Conservation (phyloP, 2,329 filamentous ascomycete genomes). For the Ascochyta clinopodiicola region DNA sequence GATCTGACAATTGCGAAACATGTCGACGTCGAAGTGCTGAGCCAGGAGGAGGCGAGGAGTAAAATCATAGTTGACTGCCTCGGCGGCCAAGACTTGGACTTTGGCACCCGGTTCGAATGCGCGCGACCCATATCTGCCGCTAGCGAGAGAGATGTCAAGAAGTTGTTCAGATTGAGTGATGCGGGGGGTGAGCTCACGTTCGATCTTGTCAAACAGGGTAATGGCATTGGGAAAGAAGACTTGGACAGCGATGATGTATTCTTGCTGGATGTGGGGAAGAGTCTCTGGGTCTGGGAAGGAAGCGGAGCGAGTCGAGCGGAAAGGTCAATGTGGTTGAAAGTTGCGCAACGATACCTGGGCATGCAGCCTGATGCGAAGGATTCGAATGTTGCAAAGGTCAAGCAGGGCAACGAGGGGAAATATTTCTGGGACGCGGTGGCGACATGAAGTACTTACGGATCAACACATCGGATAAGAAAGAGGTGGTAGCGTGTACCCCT, state of each 20-base stretch:
- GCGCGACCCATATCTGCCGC: constrained; percentile 49
- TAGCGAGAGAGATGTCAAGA: constrained; percentile 44
- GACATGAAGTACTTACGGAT: constrained; percentile 7
- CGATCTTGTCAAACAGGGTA: constrained; percentile 64
- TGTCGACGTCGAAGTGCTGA: constrained; percentile 69
- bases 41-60: constrained; percentile 65
- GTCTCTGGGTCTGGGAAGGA: constrained; percentile 73
- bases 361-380: constrained; percentile 52
- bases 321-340: constrained; percentile 65
- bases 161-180: constrained; percentile 69
- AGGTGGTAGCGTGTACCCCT: too few relatives aligned
- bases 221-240: constrained; percentile 54
- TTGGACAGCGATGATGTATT: constrained; percentile 68
- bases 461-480: too few relatives aligned
- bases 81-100: constrained; percentile 50
- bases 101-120: constrained; percentile 52
- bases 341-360: constrained; percentile 63
- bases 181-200: constrained; percentile 64
- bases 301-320: constrained; percentile 63
- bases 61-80: constrained; percentile 61
- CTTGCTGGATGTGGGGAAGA: constrained; percentile 63
- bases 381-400: constrained; percentile 62
- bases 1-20: constrained; percentile 70
- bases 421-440: constrained; percentile 60
- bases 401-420: constrained; percentile 62